Evolutionary conservation across 2,329 filamentous ascomycete genomes (phyloP).

Genomic region (Dothideomycetes sp.): DNA sequence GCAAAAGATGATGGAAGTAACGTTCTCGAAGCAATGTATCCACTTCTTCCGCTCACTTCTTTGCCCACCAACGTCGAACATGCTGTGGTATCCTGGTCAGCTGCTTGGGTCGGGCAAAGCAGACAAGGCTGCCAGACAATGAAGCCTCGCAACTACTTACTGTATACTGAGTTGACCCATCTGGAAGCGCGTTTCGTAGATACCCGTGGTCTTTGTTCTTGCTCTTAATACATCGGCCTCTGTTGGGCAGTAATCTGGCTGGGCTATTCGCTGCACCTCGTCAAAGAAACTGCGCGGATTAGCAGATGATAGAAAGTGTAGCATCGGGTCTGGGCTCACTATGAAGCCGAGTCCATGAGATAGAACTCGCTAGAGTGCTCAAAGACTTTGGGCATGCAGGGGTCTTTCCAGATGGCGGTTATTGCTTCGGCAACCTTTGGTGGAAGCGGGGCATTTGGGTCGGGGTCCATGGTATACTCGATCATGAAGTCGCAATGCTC

Average conservation of each 20-base stretch:
- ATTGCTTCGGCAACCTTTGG: conserved; percentile 72
- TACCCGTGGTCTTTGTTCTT: conserved; percentile 95
- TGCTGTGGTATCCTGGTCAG: conserved; percentile 45
- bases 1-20: conserved; percentile 98
- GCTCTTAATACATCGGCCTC: conserved; percentile 93
- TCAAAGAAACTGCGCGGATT: conserved; percentile 71
- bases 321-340: conserved; percentile 48
- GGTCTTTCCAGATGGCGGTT: conserved; percentile 80
- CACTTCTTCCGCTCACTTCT: conserved; percentile 98
- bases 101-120: no score
- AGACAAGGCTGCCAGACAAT: neutral
- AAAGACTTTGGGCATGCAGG: conserved; percentile 69
- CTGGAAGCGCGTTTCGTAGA: conserved; percentile 96
- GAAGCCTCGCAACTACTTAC: conserved; percentile 44
- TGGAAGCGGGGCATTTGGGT: conserved; percentile 77
- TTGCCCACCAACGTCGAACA: conserved; percentile 98
- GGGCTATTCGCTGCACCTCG: conserved; percentile 74
- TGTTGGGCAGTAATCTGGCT: conserved; percentile 75
- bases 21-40: conserved; percentile 99
- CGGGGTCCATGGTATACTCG: conserved; percentile 82
- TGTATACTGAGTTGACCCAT: conserved; percentile 99
- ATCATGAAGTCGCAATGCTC: conserved; percentile 69
- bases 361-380: conserved; percentile 97
- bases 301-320: conserved; percentile 6
- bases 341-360: conserved; percentile 96